Base-by-base conservation (phyloP, 495 filamentous ascomycete genomes). In the Neurospora sp. region DNA sequence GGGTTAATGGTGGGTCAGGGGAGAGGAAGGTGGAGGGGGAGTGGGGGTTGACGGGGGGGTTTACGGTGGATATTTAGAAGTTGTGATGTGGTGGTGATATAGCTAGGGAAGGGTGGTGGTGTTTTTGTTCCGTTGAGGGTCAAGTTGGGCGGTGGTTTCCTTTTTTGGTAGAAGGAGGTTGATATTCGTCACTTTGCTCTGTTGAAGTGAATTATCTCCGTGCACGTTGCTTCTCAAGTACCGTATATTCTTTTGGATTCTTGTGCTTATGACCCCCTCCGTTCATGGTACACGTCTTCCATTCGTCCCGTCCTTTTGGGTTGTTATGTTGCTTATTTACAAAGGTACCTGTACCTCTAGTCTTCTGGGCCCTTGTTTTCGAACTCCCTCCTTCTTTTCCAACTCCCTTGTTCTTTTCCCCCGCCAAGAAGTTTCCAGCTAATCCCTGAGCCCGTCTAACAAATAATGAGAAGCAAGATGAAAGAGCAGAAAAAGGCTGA, bases 31-130 rank as follows among this genome's bases (percentile, higher is more conserved):
- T 66, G 35, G 66, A 37, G 23, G 77, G 76, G 7, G 69, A 48
- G 12, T 79, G 76, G 78, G 71, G 59, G 7, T 54, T 79, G 66
- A 42, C 9, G 14, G 40, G 69, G 46, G 74, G 18, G 11, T 75
- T 78, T 59, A 37, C 7, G 18, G 69, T 77, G 12, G 5, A 31
- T 70, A 20, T 75, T 54, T 48, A 27, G 20, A 5, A 44, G n/a
- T 27, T 8, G 1, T 16, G 39, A 39, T 72, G 40, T 11, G 16
- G 0, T 42, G 16, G 5, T 7, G 41, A 14, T 42, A 18, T 18
- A 31, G 31, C 14, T 42, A 18, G 41, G 2, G 12, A 6, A 6
- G 14, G 14, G 5, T 2, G 0, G 40, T 42, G 40, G 14, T 18
- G 7, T 1, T 46, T 44, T 46, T 8, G 8, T 20, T 46, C 8